Evolutionary conservation across 495 filamentous ascomycete species (phyloP), one percentile per base, ranked within the genome.

Genomic region (Schizothecium vesticola): DNA sequence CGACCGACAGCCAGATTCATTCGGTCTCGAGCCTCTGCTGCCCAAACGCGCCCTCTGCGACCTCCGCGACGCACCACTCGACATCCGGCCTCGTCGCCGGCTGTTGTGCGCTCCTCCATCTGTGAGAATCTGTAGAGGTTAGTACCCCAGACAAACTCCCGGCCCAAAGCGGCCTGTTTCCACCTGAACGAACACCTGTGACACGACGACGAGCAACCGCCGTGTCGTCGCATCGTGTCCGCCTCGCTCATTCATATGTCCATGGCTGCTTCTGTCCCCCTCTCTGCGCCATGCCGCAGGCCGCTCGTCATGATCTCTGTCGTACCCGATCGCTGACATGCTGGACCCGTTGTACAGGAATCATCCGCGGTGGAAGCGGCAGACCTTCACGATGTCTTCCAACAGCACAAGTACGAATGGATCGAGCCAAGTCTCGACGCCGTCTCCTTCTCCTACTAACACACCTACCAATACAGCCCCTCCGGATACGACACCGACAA

Each of bases 321-420:
- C 25, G n/a, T 23, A 56, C 21, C 24, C 59, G 25, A 33, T 58
- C 63, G 76, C 81, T 85, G 76, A 85, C 75, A 83, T 81, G 78
- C 58, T 70, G 55, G 63, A 64, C 62, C 70, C 72, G 66, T 72
- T 63, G 65, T 68, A 72, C 70, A 80, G 79, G 67, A 67, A 73
- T 63, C 70, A 72, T 59, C 78, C 77, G 59, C 72, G 76, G 71
- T 68, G 78, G 63, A 73, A 68, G 70, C 76, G 74, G 65, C 76
- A 75, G 58, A 70, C 73, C 36, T 81, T 83, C 75, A 75, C 74
- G 69, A 85, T 85, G 83, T 78, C 81, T 62, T 71, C 71, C 51
- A 83, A 81, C 70, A 72, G 67, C 68, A 81, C 80, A 72, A 80
- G 73, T 78, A 76, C 78, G 73, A 68, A 43, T 29, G 58, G 29